A percentile compares a stretch with the other conserved stretches of the same genome.
phyloP scores from a whole-genome alignment of 768 basidiomycete genomes.

The Cytidiella melzeri region DNA sequence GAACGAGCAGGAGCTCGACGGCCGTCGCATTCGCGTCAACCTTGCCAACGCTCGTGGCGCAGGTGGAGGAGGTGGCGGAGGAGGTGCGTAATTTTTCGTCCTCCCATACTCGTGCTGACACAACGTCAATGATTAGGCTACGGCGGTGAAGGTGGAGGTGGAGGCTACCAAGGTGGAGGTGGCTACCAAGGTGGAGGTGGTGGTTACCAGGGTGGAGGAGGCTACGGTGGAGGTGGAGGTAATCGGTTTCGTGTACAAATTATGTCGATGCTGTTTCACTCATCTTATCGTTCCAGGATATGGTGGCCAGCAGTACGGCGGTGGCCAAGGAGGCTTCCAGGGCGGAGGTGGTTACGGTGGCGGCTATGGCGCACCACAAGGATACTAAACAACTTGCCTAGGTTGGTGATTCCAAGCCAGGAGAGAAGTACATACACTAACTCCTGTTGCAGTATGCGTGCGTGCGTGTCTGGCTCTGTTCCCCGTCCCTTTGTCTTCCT shows the following conservation, averaged over 20 bases:
- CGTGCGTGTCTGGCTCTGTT: too few relatives aligned
- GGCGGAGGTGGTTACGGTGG: conserved; percentile 11
- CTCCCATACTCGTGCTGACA: background rate
- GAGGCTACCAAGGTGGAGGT: conserved; percentile 25
- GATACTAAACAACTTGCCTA: background rate
- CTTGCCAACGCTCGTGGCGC: conserved; percentile 63
- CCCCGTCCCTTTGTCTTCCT: too few relatives aligned
- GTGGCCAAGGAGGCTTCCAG: conserved; percentile 18
- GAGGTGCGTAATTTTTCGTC: conserved; percentile 12
- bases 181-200: conserved; percentile 16
- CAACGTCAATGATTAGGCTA: background rate
- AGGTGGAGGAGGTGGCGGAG: conserved; percentile 47
- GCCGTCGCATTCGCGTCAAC: conserved; percentile 86
- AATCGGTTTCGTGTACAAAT: too few relatives aligned
- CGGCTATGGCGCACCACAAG: conserved; percentile 21
- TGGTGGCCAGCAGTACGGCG: conserved; percentile 4
- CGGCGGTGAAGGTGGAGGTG: conserved; percentile 15
- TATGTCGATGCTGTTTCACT: too few relatives aligned
- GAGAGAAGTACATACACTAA: too few relatives aligned
- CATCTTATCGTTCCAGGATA: background rate
- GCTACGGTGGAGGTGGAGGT: conserved; percentile 21
- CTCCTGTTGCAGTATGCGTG: too few relatives aligned
- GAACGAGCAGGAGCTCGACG: conserved; percentile 92
- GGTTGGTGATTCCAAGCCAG: conserved; percentile 2
- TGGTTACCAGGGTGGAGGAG: conserved; percentile 11